A percentile compares a stretch with the other conserved stretches of the same genome.
These are phyloP conservation scores for Pythium aquatile DNA, from an alignment of 352 stramenopile genomes.

Conservation along the genomic window DNA sequence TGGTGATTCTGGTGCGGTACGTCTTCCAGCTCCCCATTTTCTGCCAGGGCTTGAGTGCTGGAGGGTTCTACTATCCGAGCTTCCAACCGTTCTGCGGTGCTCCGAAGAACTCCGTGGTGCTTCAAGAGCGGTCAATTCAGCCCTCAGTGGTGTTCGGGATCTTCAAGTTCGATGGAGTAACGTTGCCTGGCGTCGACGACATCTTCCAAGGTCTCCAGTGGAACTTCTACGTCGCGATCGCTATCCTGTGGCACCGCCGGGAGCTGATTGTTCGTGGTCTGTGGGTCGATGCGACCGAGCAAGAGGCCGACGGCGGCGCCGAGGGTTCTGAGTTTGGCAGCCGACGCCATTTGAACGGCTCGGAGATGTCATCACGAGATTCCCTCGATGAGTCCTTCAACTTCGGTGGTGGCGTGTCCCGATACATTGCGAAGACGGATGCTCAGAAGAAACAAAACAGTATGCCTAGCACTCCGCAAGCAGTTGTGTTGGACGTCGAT, in stretches of 20 bases:
- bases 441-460: not conserved
- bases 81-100: constrained; percentile 74
- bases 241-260: constrained; percentile 75
- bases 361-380: constrained; percentile 62
- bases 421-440: not conserved
- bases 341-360: constrained; percentile 39
- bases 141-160: constrained; percentile 77
- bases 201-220: constrained; percentile 78
- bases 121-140: constrained; percentile 64
- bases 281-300: constrained; percentile 43
- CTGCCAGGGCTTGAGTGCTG: constrained; percentile 57
- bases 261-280: constrained; percentile 80
- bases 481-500: constrained; percentile 1
- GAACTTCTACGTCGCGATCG: constrained; percentile 82
- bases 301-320: constrained; percentile 13
- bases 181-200: constrained; percentile 33
- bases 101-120: constrained; percentile 29
- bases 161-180: constrained; percentile 84
- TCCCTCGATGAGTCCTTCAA: constrained; percentile 77
- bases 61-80: constrained; percentile 70
- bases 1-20: constrained; percentile 57
- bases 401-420: constrained; percentile 15
- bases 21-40: constrained; percentile 84
- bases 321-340: constrained; percentile 22
- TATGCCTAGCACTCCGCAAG: not conserved